Evolutionary conservation across 179 eudicot genomes (phyloP).

Genomic region (Beta corolliflora): DNA sequence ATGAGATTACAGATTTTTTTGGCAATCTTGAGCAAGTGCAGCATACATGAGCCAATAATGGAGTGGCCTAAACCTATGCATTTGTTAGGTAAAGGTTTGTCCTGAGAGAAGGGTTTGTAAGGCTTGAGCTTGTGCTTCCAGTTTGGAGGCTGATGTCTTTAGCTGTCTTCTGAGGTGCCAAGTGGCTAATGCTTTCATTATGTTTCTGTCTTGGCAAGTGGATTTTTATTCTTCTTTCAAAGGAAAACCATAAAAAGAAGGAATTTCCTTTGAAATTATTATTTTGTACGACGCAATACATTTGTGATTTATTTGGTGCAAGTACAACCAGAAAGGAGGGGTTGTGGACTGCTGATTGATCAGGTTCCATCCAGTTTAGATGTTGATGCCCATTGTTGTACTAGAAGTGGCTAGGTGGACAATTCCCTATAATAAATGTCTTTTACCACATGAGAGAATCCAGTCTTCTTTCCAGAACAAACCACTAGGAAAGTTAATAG

Average conservation of each 20-base stretch:
- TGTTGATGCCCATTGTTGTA: background rate
- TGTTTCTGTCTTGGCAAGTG: background rate
- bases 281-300: background rate
- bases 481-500: background rate
- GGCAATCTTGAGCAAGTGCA: background rate
- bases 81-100: background rate
- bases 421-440: background rate
- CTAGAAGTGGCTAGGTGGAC: background rate
- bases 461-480: background rate
- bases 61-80: background rate
- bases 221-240: background rate
- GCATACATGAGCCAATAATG: background rate
- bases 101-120: background rate
- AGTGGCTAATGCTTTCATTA: background rate
- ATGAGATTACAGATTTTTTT: background rate
- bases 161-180: background rate
- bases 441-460: background rate
- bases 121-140: background rate
- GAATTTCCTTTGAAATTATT: background rate
- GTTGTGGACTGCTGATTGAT: background rate
- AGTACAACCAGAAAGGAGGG: background rate
- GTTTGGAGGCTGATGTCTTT: background rate
- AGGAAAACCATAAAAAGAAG: background rate
- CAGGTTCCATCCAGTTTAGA: background rate
- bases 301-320: background rate